Evolutionary conservation across 164 flowering plant species (phyloP).

Genomic region (Malania oleifera): DNA sequence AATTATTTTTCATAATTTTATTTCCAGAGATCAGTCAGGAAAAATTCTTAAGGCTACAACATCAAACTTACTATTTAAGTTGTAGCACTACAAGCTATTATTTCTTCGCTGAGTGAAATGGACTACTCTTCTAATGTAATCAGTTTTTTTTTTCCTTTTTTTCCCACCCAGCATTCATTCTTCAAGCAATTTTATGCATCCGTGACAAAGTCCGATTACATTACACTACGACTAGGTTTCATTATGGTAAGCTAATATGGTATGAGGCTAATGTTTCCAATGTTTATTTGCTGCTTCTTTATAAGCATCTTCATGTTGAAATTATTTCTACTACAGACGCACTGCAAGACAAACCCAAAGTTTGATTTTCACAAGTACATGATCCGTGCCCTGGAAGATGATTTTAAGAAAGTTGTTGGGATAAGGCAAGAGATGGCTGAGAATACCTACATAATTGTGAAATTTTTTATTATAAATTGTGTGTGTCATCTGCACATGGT

Average conservation of each 20-base stretch:
- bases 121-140: background rate
- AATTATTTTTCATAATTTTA: background rate
- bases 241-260: constrained; percentile 45
- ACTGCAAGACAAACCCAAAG: constrained; percentile 57
- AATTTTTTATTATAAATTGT: background rate
- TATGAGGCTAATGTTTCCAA: background rate
- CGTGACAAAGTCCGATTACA: constrained; percentile 70
- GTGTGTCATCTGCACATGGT: background rate
- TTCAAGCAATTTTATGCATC: constrained; percentile 80
- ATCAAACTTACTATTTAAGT: no score
- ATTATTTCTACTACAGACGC: constrained; percentile 37
- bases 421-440: constrained; percentile 55
- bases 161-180: constrained; percentile 49
- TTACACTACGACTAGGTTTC: constrained; percentile 71
- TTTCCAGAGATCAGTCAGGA: background rate
- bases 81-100: background rate
- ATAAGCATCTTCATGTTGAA: background rate
- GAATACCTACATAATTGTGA: background rate
- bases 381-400: constrained; percentile 82
- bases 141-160: background rate
- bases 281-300: background rate
- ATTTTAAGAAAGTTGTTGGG: constrained; percentile 85
- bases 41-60: no score
- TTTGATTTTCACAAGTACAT: constrained; percentile 89
- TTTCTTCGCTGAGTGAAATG: background rate